Conservation (phyloP, 2,329 filamentous ascomycete species). For the Apiospora arundinis region DNA sequence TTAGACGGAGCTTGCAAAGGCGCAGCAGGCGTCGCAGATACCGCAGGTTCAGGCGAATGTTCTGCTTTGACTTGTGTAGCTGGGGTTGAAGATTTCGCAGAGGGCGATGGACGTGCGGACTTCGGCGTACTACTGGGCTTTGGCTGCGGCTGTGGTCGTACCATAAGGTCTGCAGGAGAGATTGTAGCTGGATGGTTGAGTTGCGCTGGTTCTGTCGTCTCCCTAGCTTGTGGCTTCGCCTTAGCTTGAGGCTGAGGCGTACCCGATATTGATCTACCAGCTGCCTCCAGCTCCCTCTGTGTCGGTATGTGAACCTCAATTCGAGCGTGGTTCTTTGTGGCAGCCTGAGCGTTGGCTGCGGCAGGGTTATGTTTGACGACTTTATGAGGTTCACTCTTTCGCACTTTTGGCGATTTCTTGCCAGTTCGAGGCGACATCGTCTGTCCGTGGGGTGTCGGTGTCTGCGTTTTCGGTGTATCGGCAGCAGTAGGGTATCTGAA, state of each 20-base stretch:
- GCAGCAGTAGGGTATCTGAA: conserved; percentile 49
- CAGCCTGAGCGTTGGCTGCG: conserved; percentile 41
- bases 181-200: conserved; percentile 11
- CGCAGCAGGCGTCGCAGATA: neutral
- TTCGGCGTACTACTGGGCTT: neutral
- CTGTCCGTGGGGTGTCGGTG: conserved; percentile 40
- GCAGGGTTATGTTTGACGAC: conserved; percentile 50
- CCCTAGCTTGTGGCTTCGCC: conserved; percentile 14
- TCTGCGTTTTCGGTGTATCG: conserved; percentile 38
- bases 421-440: conserved; percentile 34
- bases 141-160: neutral
- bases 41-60: neutral
- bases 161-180: conserved; percentile 19
- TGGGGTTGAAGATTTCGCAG: neutral
- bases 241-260: conserved; percentile 26
- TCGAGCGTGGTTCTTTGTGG: conserved; percentile 35
- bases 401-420: conserved; percentile 41
- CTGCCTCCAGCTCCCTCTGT: conserved; percentile 34
- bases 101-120: neutral
- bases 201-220: neutral
- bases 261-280: conserved; percentile 26
- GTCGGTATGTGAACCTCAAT: conserved; percentile 39
- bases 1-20: neutral
- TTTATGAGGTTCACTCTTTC: conserved; percentile 38
- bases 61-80: neutral